Evolutionary conservation across 768 basidiomycete genomes (phyloP), one percentile per base, ranked within the genome.

Genomic region (Calocybe cyanea): DNA sequence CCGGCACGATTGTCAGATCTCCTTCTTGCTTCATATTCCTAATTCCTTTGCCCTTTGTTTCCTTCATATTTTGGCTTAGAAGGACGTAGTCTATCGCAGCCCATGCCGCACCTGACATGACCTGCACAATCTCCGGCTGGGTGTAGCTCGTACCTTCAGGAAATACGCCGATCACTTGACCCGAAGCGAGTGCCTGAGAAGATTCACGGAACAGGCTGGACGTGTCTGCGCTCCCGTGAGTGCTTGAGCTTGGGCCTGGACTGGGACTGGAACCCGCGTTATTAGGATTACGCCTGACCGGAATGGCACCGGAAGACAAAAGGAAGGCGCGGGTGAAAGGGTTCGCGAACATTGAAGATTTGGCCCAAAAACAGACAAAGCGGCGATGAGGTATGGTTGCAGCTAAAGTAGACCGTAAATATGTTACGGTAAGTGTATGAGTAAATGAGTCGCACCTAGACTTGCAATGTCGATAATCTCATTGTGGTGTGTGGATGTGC

Each of bases 81-180:
- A n/a, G n/a, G 39, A 73, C 67, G 60, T 79, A 87, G 57, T 88
- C 86, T 38, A 88, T 73, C 5, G 81, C 84, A 36, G 81, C 78
- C 81, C 86, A 85, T 5, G 80, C 77, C 2, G 77, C 76, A 4
- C 87, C 87, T 38, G 85, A 81, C 60, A 76, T 60, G 10, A 75
- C 58, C 51, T 77, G 78, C 17, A 68, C 61, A 33, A 78, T 77
- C 4, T 63, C 57, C 8, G 71, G 69, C 44, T 72, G 65, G 0
- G 73, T 77, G 49, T 77, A 75, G 43, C 69, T 73, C 25, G 76
- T 77, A 15, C 81, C 82, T 53, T 83, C 81, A 0, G 81, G 81
- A 54, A 89, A 88, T 11, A 90, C 74, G 0, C 80, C 85, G 17
- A 90, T 71, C 9, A 76, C 78, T 50, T 79, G 70, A 4, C 74